phyloP scores from a whole-genome alignment of 345 rosid genomes.

The Brassica rapa region DNA sequence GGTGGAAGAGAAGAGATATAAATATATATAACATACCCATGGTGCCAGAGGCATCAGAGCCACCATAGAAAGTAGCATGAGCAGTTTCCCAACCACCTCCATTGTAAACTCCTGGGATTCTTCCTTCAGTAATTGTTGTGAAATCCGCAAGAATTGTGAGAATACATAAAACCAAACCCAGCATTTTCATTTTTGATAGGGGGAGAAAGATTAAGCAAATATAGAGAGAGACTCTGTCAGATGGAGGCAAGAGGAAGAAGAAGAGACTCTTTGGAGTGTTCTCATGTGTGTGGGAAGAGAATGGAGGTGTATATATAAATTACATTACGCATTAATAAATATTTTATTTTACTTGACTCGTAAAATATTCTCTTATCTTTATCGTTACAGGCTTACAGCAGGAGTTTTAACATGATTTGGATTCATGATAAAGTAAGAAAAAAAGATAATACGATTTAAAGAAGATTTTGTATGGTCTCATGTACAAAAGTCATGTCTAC shows the following conservation, averaged over 20 bases:
- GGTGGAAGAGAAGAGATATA: not conserved
- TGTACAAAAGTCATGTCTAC: constrained; percentile 15
- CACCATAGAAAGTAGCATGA: constrained; percentile 93
- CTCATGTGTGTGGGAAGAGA: constrained; percentile 35
- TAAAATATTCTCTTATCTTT: constrained; percentile 24
- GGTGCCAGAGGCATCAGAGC: constrained; percentile 85
- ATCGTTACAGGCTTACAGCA: not conserved
- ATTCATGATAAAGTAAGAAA: not conserved
- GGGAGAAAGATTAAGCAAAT: not conserved
- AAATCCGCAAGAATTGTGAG: constrained; percentile 36
- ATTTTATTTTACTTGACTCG: not conserved
- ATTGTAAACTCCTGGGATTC: constrained; percentile 68
- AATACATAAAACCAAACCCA: constrained; percentile 21
- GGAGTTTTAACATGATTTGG: not conserved
- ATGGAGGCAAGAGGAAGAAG: constrained; percentile 1
- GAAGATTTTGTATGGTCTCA: constrained; percentile 3
- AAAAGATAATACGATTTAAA: not conserved
- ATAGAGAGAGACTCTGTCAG: constrained; percentile 13
- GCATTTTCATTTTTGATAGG: constrained; percentile 30
- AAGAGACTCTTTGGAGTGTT: constrained; percentile 23
- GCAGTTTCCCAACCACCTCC: constrained; percentile 78
- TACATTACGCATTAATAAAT: constrained; percentile 6
- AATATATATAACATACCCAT: constrained; percentile 53
- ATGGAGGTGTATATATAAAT: constrained; percentile 23
- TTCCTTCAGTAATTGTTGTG: constrained; percentile 48